Base-by-base conservation (phyloP, 2,329 filamentous ascomycete species). In the Aureobasidium sp. region DNA sequence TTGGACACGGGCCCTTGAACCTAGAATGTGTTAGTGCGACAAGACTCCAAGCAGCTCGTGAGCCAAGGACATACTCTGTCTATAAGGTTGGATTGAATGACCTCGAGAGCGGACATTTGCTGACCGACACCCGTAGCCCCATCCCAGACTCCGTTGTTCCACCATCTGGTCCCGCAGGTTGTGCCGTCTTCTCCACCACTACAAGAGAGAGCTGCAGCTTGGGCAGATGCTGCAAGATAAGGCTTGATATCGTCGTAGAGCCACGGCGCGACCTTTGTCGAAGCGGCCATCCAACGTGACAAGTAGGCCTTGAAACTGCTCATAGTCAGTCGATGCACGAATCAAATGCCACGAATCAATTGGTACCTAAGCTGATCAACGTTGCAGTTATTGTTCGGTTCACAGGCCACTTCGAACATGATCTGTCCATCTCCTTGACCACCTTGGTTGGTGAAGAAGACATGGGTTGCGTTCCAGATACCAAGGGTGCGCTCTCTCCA, bases 241-340 rank as follows among this genome's bases (percentile, higher is more conserved):
- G 81, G 78, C 68, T 82, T 76, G 60, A 87, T 76, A 9, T 71
- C 69, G 39, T 79, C 72, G 64, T 75, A 73, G 3, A 82, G 82
- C 67, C 80, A 85, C 0, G 84, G 84, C 0, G 82, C 84, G 63
- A 86, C 75, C 66, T 86, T 81, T 0, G 79, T 79, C 5, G 83
- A 79, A 3, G 79, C 76, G 15, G 82, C 83, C 74, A 82, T 73
- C 75, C 77, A 79, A 63, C 78, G 76, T 3, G 75, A 69, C 9
- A 79, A 71, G 64, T 77, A 78, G n/a, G 76, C 76, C 69, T 75
- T 74, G 68, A 74, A 74, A 47, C 74, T 62, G n/a, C 27, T 32
- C 12, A 39, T 12, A 15, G 20, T 62, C 32, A 62, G 29, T 56
- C 2, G 12, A 48, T 47, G 51, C 9, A 41, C 29, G 15, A 43